These are phyloP conservation scores for Vitis rupestris DNA, from an alignment of 164 flowering plant species.

Conservation along the genomic window DNA sequence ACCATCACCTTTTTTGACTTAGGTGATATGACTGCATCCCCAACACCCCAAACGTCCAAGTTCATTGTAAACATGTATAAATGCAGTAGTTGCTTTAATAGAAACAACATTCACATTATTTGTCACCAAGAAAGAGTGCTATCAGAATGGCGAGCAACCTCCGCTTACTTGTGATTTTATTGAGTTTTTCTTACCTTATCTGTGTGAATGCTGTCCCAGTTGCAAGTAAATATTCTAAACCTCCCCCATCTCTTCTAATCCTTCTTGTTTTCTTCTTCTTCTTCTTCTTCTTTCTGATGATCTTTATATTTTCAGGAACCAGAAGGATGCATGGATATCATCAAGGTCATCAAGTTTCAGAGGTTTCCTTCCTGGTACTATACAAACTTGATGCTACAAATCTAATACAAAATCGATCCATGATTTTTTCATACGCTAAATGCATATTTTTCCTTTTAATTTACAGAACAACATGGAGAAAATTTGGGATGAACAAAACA, in stretches of 20 bases:
- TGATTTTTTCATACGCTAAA: background rate
- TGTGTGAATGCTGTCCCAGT: conserved; percentile 37
- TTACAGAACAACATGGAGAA: conserved; percentile 24
- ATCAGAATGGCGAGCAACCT: conserved; percentile 24
- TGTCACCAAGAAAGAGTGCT: background rate
- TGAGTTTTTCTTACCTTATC: conserved; percentile 33
- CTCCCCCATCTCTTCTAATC: background rate
- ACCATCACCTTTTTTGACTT: conserved; percentile 25
- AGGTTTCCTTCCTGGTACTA: conserved; percentile 12
- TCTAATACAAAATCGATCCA: background rate
- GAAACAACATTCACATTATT: background rate
- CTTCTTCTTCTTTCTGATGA: background rate
- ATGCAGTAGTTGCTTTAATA: conserved; percentile 8
- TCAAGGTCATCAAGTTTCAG: conserved; percentile 6
- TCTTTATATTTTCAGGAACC: conserved; percentile 20
- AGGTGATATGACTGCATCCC: background rate
- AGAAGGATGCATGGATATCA: conserved; percentile 10
- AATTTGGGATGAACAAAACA: conserved; percentile 9
- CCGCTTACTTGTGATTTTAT: conserved; percentile 26
- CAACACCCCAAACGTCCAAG: conserved; percentile 1
- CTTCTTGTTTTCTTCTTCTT: background rate
- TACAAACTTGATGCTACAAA: background rate
- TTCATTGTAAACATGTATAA: conserved; percentile 15
- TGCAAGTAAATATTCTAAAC: conserved; percentile 32
- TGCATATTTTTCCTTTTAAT: background rate